Evolutionary conservation across 2,329 filamentous ascomycete genomes (phyloP).

Genomic region (Endothia cerciana): DNA sequence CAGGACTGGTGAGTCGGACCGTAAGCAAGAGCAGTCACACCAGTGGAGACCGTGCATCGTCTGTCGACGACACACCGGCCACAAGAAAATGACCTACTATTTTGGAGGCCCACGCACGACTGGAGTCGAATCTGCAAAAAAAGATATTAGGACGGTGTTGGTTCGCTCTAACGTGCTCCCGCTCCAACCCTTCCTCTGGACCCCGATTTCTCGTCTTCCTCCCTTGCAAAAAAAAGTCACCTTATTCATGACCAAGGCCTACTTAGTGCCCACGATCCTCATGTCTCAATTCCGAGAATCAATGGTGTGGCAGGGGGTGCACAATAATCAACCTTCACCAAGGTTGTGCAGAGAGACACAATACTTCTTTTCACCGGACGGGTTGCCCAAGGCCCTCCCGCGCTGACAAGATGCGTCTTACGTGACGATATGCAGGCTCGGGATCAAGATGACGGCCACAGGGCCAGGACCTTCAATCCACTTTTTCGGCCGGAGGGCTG

Average conservation of each 20-base stretch:
- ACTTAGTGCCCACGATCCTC: neutral
- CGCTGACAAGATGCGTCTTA: conserved; percentile 25
- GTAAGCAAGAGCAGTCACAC: conserved; percentile 15
- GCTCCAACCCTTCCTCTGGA: conserved; percentile 19
- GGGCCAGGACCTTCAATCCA: neutral
- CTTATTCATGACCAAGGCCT: neutral
- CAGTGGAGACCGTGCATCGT: conserved; percentile 18
- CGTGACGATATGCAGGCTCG: conserved; percentile 23
- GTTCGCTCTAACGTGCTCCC: conserved; percentile 21
- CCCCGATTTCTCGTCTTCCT: neutral
- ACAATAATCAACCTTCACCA: neutral
- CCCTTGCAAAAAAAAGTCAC: no score
- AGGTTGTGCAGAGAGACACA: conserved; percentile 13
- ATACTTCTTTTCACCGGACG: conserved; percentile 4
- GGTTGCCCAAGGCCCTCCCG: conserved; percentile 4
- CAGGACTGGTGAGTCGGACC: conserved; percentile 13
- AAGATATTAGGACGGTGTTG: conserved; percentile 13
- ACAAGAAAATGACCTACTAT: neutral
- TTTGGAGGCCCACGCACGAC: neutral
- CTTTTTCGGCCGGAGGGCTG: neutral
- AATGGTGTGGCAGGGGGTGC: neutral
- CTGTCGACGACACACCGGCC: neutral
- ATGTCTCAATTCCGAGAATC: neutral
- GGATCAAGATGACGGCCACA: conserved; percentile 7
- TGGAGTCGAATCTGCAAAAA: neutral